Conservation (phyloP, 164 flowering plant species). For the Vitis labrusca region DNA sequence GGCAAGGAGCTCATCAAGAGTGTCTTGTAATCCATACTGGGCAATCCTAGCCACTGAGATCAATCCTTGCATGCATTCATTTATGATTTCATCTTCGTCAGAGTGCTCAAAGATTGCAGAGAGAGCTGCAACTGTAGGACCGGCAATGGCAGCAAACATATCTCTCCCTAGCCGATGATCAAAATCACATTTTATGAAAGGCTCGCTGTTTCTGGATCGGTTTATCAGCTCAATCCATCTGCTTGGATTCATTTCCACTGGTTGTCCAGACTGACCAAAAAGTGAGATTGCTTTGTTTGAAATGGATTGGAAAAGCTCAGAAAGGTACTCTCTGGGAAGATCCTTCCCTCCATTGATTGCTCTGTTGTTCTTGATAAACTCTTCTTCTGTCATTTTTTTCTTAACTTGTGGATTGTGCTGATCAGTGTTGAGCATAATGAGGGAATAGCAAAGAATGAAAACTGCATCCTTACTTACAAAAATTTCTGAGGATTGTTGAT, state of each 20-base stretch:
- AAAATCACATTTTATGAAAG: conserved; percentile 44
- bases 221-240: conserved; percentile 77
- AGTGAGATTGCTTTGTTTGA: conserved; percentile 59
- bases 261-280: conserved; percentile 34
- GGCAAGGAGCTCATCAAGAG: conserved; percentile 77
- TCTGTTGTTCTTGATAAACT: conserved; percentile 91
- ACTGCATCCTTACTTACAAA: conserved; percentile 86
- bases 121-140: conserved; percentile 74
- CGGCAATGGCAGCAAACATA: conserved; percentile 84
- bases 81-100: conserved; percentile 74
- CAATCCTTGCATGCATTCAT: conserved; percentile 75
- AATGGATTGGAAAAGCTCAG: conserved; percentile 84
- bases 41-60: conserved; percentile 70
- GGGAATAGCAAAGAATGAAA: conserved; percentile 73
- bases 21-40: conserved; percentile 69
- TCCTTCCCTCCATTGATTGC: conserved; percentile 88
- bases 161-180: conserved; percentile 63
- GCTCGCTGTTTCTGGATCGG: conserved; percentile 40
- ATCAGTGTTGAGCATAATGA: conserved; percentile 97
- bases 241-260: conserved; percentile 60
- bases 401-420: conserved; percentile 95
- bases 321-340: conserved; percentile 83
- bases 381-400: conserved; percentile 99
- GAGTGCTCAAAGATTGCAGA: conserved; percentile 78
- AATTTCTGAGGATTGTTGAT: conserved; percentile 65